Evolutionary conservation across 1,284 basidiomycete genomes (phyloP), one percentile per base, ranked within the genome.

Genomic region (Blastosporella zonata): DNA sequence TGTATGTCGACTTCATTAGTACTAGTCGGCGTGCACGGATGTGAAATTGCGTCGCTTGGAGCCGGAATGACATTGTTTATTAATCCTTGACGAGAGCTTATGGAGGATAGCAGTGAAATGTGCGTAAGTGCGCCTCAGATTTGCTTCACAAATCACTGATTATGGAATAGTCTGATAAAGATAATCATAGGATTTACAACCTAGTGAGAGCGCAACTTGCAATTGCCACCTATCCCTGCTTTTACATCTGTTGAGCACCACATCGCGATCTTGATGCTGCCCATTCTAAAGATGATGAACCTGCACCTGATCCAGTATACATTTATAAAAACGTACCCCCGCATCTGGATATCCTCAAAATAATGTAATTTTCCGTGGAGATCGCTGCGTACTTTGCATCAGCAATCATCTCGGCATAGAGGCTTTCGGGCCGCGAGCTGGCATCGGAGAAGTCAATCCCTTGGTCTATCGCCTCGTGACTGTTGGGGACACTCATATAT

Each of bases 341-440:
- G 36, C 49, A 33, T 42, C 41, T 49, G 49, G 25, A 46, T 46
- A 15, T 50, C 41, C 31, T 31, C 36, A 39, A 53, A 54, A 51
- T 34, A 46, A 56, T 53, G 53, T 58, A 56, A 62, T 58, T 59
- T 55, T 57, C 61, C 62, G 60, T 60, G 57, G 55, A 61, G 52
- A 57, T 59, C 63, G 59, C 60, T 55, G 10, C 12, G 12, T 31
- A 47, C 25, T 49, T 49, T 46, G 47, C 13, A 34, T 18, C 15
- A 4, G 17, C 3, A 28, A 2, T 17, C 17, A 2, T 45, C 52
- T 57, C 55, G 50, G 55, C 54, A 47, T 25, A 29, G 27, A 41
- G 46, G 39, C 25, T 46, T 49, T 47, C 58, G 56, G 52, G 37
- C 56, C 55, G 55, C 44, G 31, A 52, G 40, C 7, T 13, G 29